These are phyloP conservation scores for Vitis hybrid DNA, from an alignment of 177 flowering plant genomes.

Conservation along the genomic window DNA sequence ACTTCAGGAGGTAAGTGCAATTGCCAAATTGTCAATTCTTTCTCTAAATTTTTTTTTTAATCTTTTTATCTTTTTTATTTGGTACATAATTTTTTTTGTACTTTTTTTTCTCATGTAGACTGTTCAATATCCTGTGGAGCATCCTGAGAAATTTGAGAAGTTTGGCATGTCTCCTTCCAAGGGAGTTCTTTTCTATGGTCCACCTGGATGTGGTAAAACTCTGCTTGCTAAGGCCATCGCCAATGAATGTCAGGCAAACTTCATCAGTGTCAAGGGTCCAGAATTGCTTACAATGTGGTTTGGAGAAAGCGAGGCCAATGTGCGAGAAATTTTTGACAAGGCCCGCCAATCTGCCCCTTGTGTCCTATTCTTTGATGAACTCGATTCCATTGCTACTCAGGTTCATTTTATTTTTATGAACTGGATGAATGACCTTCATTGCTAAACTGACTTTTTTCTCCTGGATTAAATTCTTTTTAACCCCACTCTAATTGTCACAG, in stretches of 20 bases:
- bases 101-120: constrained; percentile 38
- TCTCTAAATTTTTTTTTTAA: neutral
- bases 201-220: constrained; percentile 93
- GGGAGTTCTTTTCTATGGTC: constrained; percentile 91
- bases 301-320: constrained; percentile 96
- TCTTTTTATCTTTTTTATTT: neutral
- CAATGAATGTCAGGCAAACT: constrained; percentile 88
- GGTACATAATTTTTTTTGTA: neutral
- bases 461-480: neutral
- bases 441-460: neutral
- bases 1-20: constrained; percentile 75
- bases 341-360: constrained; percentile 89
- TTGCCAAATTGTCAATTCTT: neutral
- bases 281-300: constrained; percentile 96
- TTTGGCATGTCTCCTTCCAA: constrained; percentile 96
- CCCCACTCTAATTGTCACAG: constrained; percentile 28
- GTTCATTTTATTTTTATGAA: constrained; percentile 23
- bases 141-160: constrained; percentile 91
- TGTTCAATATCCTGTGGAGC: constrained; percentile 95
- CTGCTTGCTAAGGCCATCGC: constrained; percentile 91
- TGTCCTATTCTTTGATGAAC: constrained; percentile 88
- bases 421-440: no score
- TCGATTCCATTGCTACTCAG: constrained; percentile 94
- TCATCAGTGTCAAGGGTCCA: constrained; percentile 89
- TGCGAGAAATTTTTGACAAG: constrained; percentile 87